phyloP scores from a whole-genome alignment of 805 yeast species.

The Geotrichum ghanense region DNA sequence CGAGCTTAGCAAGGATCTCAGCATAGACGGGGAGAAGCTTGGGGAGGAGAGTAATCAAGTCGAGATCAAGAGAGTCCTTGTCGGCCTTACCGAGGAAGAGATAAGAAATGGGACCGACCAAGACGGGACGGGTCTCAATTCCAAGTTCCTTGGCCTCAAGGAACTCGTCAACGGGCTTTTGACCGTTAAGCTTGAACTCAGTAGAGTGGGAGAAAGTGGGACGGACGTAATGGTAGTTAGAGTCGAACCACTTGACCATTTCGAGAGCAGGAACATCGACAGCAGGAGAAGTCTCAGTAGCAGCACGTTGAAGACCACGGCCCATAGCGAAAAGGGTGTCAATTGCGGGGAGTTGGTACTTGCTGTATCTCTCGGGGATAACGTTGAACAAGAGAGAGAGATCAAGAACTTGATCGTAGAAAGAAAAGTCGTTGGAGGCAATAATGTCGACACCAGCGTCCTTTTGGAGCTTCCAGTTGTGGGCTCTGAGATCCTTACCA shows the following conservation, averaged over 20 bases:
- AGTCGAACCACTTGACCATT: slow-evolving; percentile 99
- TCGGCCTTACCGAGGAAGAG: slow-evolving; percentile 94
- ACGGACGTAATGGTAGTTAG: slow-evolving; percentile 99
- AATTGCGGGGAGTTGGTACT: slow-evolving; percentile 76
- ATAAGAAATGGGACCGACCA: slow-evolving; percentile 95
- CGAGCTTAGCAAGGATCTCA: slow-evolving; percentile 76
- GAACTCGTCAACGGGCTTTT: slow-evolving; percentile 95
- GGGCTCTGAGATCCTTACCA: slow-evolving; percentile 90
- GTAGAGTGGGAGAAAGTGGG: slow-evolving; percentile 96
- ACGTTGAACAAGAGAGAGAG: slow-evolving; percentile 87
- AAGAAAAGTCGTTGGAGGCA: slow-evolving; percentile 96
- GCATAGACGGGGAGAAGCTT: slow-evolving; percentile 89
- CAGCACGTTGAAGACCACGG: slow-evolving; percentile 98
- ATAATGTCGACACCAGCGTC: slow-evolving; percentile 95
- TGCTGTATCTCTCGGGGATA: slow-evolving; percentile 93
- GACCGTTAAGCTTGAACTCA: slow-evolving; percentile 89
- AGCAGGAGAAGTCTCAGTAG: slow-evolving; percentile 73
- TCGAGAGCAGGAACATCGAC: slow-evolving; percentile 96
- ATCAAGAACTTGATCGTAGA: slow-evolving; percentile 95
- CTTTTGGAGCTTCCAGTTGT: slow-evolving; percentile 97
- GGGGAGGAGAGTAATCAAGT: slow-evolving; percentile 81
- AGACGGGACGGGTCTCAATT: slow-evolving; percentile 93
- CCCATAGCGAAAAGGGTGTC: slow-evolving; percentile 98
- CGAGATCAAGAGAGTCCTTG: slow-evolving; percentile 91
- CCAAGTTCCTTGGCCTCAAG: slow-evolving; percentile 97